Base-by-base conservation (phyloP, 257 asterid genomes). In the Jacaranda mimosifolia region DNA sequence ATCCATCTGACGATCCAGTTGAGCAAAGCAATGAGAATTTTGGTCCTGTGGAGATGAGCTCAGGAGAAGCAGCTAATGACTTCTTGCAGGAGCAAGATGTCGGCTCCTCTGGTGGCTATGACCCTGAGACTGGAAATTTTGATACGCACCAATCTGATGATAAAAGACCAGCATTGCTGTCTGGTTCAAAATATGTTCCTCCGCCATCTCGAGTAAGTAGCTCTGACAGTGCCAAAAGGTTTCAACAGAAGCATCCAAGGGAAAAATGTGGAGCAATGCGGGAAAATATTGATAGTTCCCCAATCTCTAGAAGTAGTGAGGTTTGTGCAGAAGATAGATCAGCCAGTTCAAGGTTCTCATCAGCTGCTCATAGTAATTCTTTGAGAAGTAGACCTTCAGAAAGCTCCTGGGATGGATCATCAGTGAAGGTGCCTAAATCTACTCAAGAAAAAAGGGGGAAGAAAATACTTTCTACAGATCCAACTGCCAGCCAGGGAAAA, bases 161-260 rank as follows among this genome's bases (percentile, higher is more conserved):
- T 75, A 93, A 82, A 78, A 86, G 78, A 66, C 81, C 84, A 56
- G 81, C 88, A 39, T 67, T 69, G 11, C 74, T 76, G 10, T 64
- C 90, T 45, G 88, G 90, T 84, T 80, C 80, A 70, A 90, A 93
- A 82, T 86, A 89, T 80, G 82, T 84, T 76, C 90, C 97, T 74
- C 92, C 83, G 0, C 74, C 91, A 18, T 76, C 85, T 60, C 87
- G 91, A 85, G 71, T 68, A 58, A 72, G 87, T 73, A 81, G 87
- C 26, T 76, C 85, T 64, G 77, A 81, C 45, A 76, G 81, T 69
- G 77, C 82, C 55, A 46, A 72, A 38, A 80, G 86, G 80, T 83
- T 62, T 83, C 93, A 83, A 78, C 84, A 78, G 78, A 89, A 81
- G 81, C 83, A 89, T 57, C 53, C 26, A 12, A 86, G 80, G 83